Evolutionary conservation across 768 basidiomycete species (phyloP), one percentile per base, ranked within the genome.

Genomic region (Leucogyrophana mollusca): DNA sequence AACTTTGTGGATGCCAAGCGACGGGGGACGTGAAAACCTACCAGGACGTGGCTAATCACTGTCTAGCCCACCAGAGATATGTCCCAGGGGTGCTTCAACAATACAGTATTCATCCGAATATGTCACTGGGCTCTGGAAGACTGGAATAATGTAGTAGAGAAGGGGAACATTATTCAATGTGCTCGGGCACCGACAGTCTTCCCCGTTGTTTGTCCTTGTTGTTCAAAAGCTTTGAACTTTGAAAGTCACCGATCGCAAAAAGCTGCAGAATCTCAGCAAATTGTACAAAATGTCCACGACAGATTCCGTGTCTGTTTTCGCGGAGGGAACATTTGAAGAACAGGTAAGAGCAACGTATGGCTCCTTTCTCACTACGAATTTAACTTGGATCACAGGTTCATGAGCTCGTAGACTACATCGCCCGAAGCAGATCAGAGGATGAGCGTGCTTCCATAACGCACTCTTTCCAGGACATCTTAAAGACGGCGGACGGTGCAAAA

Each of bases 281-380:
- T 38, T 22, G 27, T 41, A 45, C 41, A 70, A 71, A 58, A 90
- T 90, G 87, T 68, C 80, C 47, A 66, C 62, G 53, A 73, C 85
- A 55, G 90, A 91, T 69, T 87, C 88, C 33, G 74, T 92, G 46
- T 83, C 90, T 49, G 81, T 92, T 54, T 92, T 90, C 60, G 83
- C 87, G 16, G 90, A 94, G 68, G 90, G 90, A 41, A 91, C 90
- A 2, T 92, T 88, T 56, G 84, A 87, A 62, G 90, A 94, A 65
- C 87, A 91, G 80, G 89, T 87, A 62, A 55, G 56, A 24, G 27
- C 24, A 20, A 38, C 40, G 18, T 27, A 32, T 40, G 54, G 24
- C 16, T 25, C n/a, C 6, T 49, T 32, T 24, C n/a, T 25, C 18
- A 5, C 13, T 23, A 41, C 18, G 35, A 10, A 42, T 17, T 13